Percentiles rank a stretch among this genome's conserved stretches.
phyloP scores from a whole-genome alignment of 169 alveolate genomes.

The Prorocentrum cordatum region DNA sequence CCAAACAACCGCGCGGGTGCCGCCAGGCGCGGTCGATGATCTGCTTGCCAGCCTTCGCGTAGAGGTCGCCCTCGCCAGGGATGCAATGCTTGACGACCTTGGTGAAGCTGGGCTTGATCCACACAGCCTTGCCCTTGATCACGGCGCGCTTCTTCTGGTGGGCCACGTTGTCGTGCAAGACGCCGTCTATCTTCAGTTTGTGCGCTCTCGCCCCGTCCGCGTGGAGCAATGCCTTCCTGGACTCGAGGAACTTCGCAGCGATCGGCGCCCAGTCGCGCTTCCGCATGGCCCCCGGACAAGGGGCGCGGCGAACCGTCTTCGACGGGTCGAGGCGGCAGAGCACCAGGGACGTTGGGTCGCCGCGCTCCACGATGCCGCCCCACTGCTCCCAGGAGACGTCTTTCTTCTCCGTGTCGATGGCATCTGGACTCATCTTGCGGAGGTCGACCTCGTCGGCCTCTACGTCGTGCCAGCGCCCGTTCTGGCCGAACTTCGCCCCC shows the following conservation, averaged over 20 bases:
- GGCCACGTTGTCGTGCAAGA: neutral
- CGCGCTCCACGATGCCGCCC: neutral
- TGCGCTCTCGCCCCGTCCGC: too few species aligned
- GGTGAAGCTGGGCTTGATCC: neutral
- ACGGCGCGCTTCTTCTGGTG: neutral
- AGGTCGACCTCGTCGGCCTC: neutral
- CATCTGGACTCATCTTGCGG: neutral
- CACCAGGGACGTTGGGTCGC: neutral
- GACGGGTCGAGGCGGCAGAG: neutral
- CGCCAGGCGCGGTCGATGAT: too few species aligned
- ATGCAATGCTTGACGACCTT: neutral
- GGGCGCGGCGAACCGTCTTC: too few species aligned
- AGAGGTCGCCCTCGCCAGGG: too few species aligned
- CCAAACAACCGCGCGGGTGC: too few species aligned
- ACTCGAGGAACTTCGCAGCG: too few species aligned
- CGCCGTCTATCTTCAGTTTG: neutral
- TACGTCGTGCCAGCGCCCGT: neutral
- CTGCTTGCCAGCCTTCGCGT: too few species aligned
- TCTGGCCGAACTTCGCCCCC: neutral
- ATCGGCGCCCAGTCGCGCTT: too few species aligned
- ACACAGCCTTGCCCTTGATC: neutral
- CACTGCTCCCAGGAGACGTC: neutral
- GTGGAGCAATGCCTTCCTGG: too few species aligned
- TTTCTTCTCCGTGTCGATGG: neutral
- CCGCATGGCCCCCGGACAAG: too few species aligned